Conservation (phyloP, 2,329 filamentous ascomycete genomes). For the Colletotrichum sp. region DNA sequence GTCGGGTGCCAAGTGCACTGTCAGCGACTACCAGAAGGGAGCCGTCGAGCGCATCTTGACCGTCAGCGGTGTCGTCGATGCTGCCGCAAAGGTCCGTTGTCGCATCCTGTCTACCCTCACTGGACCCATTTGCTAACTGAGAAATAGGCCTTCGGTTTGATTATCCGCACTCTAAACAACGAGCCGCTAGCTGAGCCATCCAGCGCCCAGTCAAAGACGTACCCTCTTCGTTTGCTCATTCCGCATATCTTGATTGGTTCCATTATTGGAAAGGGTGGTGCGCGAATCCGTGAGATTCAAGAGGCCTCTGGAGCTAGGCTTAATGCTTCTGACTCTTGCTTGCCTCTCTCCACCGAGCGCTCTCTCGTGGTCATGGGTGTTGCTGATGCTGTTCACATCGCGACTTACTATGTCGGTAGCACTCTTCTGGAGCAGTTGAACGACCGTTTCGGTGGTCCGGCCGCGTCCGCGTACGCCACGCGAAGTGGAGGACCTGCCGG, state of each 20-base stretch:
- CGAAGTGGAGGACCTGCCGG: conserved; percentile 92
- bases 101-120: background rate
- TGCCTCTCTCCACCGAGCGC: conserved; percentile 93
- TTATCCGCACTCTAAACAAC: conserved; percentile 97
- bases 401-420: conserved; percentile 97
- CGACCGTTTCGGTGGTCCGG: conserved; percentile 93
- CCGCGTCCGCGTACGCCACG: conserved; percentile 96
- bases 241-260: conserved; percentile 97
- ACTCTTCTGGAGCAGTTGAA: conserved; percentile 98
- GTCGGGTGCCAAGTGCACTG: conserved; percentile 97
- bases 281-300: conserved; percentile 97
- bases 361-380: conserved; percentile 98
- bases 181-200: conserved; percentile 89
- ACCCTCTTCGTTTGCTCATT: conserved; percentile 92
- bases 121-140: background rate
- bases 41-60: conserved; percentile 97
- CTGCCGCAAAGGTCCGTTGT: conserved; percentile 82
- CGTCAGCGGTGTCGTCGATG: conserved; percentile 95
- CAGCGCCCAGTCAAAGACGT: conserved; percentile 94
- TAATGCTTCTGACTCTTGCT: conserved; percentile 93
- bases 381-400: conserved; percentile 97
- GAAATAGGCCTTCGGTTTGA: conserved; percentile 87
- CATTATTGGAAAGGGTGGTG: conserved; percentile 97
- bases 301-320: conserved; percentile 95
- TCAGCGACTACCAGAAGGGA: conserved; percentile 96